Evolutionary conservation across 2,329 filamentous ascomycete species (phyloP), one percentile per base, ranked within the genome.

Genomic region (Truncatella angustata): DNA sequence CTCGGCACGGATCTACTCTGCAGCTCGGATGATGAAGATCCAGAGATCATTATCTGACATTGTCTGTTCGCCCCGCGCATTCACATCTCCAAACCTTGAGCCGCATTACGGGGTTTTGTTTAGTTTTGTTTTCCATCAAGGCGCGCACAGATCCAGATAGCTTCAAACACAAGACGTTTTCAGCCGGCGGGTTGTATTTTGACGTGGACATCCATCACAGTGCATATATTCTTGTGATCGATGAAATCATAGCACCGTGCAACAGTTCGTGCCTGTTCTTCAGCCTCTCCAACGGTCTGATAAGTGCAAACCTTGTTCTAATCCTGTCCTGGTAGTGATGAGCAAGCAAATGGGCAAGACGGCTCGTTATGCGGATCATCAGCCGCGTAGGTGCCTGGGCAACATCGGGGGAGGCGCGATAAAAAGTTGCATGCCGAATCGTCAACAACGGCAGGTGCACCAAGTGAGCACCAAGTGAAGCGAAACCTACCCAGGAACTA

Each of bases 1-100:
- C 24, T 24, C 40, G 40, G 40, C 40, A 43, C 40, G 40, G 40
- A 43, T 43, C 40, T 43, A 23, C 40, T 43, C 24, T 43, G 40
- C 40, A 43, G 24, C 40, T 43, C 40, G 40, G 40, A 43, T 43
- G 40, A 23, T 24, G 40, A 43, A 43, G 23, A 43, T 43, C 40
- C 24, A n/a, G 16, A 43, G 40, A 43, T 43, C 40, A n/a, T 26
- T 23, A 43, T 24, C 40, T 43, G 20, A 43, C 20, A 43, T 24
- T 43, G 40, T 43, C 40, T 43, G 40, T 43, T 43, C 40, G 40
- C 40, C 40, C 16, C 23, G n/a, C 20, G 20, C 40, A 43, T 43
- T 24, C 10, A 26, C 24, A 23, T 43, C 20, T 43, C 40, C 14
- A 24, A 24, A 43, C 40, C 40, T 43, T 21, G 40, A 43, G 40